phyloP scores from a whole-genome alignment of 805 yeast genomes.

The Saccharomycopsis selenospora region DNA sequence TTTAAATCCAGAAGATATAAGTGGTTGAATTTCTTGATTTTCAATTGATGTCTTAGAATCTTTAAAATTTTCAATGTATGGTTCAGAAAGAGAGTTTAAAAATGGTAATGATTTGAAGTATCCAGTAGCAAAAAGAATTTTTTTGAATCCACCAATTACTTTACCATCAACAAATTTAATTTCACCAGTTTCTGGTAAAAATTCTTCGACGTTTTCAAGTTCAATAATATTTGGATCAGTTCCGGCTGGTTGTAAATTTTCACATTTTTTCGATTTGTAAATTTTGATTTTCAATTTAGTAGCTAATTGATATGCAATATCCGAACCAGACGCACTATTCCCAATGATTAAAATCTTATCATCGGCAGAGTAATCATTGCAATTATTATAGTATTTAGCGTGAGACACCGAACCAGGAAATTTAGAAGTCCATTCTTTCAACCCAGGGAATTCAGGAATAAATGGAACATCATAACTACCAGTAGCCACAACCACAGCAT shows the following conservation, averaged over 20 bases:
- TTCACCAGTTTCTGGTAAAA: slow-evolving; percentile 33
- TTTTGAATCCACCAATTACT: slow-evolving; percentile 41
- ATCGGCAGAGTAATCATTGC: slow-evolving; percentile 32
- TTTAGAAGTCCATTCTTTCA: slow-evolving; percentile 38
- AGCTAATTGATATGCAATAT: slow-evolving; percentile 57
- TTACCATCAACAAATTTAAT: slow-evolving; percentile 46
- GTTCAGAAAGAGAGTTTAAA: slow-evolving; percentile 30
- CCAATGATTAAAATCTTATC: slow-evolving; percentile 59
- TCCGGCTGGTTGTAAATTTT: slow-evolving; percentile 36
- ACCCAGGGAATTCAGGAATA: slow-evolving; percentile 49
- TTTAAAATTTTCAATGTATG: slow-evolving; percentile 4
- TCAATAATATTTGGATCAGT: slow-evolving; percentile 34
- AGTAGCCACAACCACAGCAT: slow-evolving; percentile 55
- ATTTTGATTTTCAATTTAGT: slow-evolving; percentile 34
- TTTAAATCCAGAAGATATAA: slow-evolving; percentile 41
- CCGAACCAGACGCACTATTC: slow-evolving; percentile 71
- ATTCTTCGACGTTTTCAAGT: slow-evolving; percentile 36
- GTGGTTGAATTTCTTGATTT: slow-evolving; percentile 25
- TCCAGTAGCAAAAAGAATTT: slow-evolving; percentile 67
- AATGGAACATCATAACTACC: slow-evolving; percentile 61
- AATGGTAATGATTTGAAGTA: slow-evolving; percentile 62
- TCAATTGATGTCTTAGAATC: slow-evolving; percentile 16
- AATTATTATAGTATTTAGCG: slow-evolving; percentile 47
- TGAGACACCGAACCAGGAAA: slow-evolving; percentile 47
- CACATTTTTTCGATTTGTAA: slow-evolving; percentile 45